Evolutionary conservation across 306 rosid species (phyloP), one percentile per base, ranked within the genome.

Genomic region (Castanea mollissima): DNA sequence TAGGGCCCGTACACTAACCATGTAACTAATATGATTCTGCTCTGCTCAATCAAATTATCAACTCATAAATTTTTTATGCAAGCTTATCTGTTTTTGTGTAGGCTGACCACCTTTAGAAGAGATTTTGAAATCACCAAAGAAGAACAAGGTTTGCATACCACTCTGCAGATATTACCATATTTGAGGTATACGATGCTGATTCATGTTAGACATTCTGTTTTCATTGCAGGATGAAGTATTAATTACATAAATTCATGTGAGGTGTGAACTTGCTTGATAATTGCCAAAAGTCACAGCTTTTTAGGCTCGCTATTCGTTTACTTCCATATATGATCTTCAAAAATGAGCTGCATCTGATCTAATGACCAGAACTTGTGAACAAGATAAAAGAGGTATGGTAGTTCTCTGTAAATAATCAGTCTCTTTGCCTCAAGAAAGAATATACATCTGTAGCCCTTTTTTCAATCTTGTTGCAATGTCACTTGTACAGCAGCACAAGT

Each of bases 81-180:
- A 51, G 32, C 49, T 65, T 65, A 32, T 65, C 21, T 56, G 52
- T 74, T 79, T 57, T 79, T 82, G 63, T 81, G 74, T 86, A 95
- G 99, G 99, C 56, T 87, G 98, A 62, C 98, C 94, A 1, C 44
- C 44, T 38, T 6, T 38, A 38, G 44, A 38, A 38, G 44, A 6
- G 44, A 38, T 38, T 6, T 6, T 95, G 82, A 86, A 85, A 73
- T 82, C 85, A 46, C 90, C 92, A 62, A 84, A 73, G 83, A 87
- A 85, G 82, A 95, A 51, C 77, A 79, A 92, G 99, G 98, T 91
- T 81, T 15, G 63, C 74, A 67, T 52, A 70, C 25, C 52, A 49
- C 51, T 68, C 70, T 41, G 16, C 71, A 34, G 31, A 49, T 64
- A 64, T 38, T 74, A 52, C 20, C 58, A 19, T 63, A 65, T 75